Percentiles rank a stretch among this genome's conserved stretches.
Evolutionary conservation across 1,139 yeast species (phyloP).

Genomic region (Suzukiozyma palmioleophila): DNA sequence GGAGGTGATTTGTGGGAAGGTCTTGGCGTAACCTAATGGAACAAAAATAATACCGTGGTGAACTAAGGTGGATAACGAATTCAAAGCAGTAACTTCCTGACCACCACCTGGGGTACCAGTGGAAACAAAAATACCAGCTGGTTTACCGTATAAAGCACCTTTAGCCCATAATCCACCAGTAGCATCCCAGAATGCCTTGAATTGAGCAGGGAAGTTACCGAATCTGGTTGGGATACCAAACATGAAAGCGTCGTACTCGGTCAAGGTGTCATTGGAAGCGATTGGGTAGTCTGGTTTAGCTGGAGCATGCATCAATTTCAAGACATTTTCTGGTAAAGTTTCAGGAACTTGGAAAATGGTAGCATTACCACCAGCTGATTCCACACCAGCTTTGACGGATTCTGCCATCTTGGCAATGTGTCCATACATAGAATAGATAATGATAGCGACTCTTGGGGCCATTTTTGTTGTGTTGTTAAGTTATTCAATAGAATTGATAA

Average conservation of each 20-base stretch:
- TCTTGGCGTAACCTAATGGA: conserved; percentile 73
- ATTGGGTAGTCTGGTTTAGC: conserved; percentile 65
- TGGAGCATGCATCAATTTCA: conserved; percentile 57
- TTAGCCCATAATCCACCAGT: conserved; percentile 82
- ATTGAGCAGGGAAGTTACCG: conserved; percentile 80
- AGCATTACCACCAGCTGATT: conserved; percentile 69
- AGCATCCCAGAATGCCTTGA: conserved; percentile 76
- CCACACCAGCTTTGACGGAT: conserved; percentile 66
- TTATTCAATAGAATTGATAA: too few species aligned
- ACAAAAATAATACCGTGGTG: conserved; percentile 81
- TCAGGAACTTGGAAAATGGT: conserved; percentile 77
- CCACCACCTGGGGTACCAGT: conserved; percentile 88
- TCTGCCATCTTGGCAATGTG: conserved; percentile 69
- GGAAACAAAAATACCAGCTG: conserved; percentile 70
- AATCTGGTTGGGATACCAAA: conserved; percentile 83
- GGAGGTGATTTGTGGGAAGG: conserved; percentile 54
- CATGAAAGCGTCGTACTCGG: conserved; percentile 66
- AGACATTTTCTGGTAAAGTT: conserved; percentile 64
- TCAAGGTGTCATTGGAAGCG: conserved; percentile 57
- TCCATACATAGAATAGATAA: conserved; percentile 80
- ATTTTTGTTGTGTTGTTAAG: conserved; percentile 10
- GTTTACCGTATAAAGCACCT: conserved; percentile 72
- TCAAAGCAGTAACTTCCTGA: conserved; percentile 67
- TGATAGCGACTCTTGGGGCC: conserved; percentile 46
- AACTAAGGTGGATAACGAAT: conserved; percentile 60